Evolutionary conservation across 495 filamentous ascomycete species (phyloP).

Genomic region (Daldinia concentrica): DNA sequence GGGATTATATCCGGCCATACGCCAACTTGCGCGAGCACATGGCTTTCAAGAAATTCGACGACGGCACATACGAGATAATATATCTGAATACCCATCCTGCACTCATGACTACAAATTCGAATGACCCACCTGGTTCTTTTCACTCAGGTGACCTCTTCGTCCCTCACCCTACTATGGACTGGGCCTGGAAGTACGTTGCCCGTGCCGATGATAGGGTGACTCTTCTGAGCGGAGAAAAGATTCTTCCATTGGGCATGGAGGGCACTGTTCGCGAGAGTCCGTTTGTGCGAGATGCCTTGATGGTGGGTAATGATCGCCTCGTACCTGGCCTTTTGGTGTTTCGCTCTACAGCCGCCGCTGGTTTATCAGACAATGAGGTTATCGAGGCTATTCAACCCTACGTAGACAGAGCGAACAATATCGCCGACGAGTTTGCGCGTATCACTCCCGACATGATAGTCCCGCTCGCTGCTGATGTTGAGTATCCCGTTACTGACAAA

Average conservation of each 20-base stretch:
- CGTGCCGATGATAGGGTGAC: constrained; percentile 71
- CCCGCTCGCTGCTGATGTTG: constrained; percentile 52
- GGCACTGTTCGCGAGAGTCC: constrained; percentile 58
- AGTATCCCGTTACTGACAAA: constrained; percentile 64
- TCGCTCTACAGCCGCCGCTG: constrained; percentile 47
- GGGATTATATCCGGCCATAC: constrained; percentile 63
- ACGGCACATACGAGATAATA: constrained; percentile 62
- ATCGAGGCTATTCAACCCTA: constrained; percentile 59
- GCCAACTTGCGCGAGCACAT: constrained; percentile 57
- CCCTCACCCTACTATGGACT: constrained; percentile 65
- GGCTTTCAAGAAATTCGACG: constrained; percentile 60
- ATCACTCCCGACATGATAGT: constrained; percentile 64
- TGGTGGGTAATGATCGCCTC: constrained; percentile 51
- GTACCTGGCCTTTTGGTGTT: constrained; percentile 61
- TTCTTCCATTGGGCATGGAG: constrained; percentile 71
- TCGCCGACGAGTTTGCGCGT: constrained; percentile 63
- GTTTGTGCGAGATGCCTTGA: constrained; percentile 36
- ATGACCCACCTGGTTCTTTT: constrained; percentile 67
- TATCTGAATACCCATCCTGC: constrained; percentile 69
- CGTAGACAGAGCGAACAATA: constrained; percentile 58
- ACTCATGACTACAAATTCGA: constrained; percentile 65
- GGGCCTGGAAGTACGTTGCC: constrained; percentile 71
- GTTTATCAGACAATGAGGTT: constrained; percentile 53
- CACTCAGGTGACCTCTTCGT: constrained; percentile 66
- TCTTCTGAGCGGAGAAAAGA: constrained; percentile 74